These are phyloP conservation scores for Diplodia corticola DNA, from an alignment of 2,329 filamentous ascomycete genomes.

Conservation along the genomic window DNA sequence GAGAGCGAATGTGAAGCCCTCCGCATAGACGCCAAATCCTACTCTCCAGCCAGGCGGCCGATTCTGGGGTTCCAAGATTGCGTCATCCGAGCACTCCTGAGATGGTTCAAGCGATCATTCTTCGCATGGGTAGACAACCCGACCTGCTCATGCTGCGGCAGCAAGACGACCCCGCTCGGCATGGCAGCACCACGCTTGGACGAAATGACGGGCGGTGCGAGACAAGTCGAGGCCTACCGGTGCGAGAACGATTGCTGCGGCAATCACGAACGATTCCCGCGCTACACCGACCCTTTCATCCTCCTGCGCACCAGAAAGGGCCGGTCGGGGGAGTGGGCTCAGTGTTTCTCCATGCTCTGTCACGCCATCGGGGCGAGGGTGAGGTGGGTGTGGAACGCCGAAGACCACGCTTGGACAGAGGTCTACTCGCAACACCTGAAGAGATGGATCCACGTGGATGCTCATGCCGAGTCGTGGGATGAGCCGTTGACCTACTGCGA, in stretches of 20 bases:
- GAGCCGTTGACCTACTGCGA: conserved; percentile 88
- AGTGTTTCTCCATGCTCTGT: conserved; percentile 98
- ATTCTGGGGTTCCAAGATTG: conserved; percentile 99
- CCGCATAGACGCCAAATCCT: conserved; percentile 81
- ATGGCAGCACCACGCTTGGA: conserved; percentile 83
- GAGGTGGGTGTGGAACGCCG: conserved; percentile 96
- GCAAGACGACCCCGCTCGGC: conserved; percentile 78
- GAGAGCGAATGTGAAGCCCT: conserved; percentile 89
- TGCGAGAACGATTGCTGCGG: conserved; percentile 77
- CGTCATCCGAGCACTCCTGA: conserved; percentile 82
- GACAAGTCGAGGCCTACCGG: conserved; percentile 83
- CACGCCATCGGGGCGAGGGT: conserved; percentile 87
- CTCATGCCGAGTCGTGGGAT: conserved; percentile 93
- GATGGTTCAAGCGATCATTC: conserved; percentile 94
- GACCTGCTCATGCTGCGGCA: conserved; percentile 75
- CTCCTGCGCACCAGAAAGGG: conserved; percentile 82
- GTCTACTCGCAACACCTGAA: conserved; percentile 92
- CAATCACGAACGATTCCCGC: conserved; percentile 82
- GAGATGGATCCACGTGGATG: conserved; percentile 93
- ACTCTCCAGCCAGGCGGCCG: conserved; percentile 76
- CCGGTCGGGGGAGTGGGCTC: conserved; percentile 92
- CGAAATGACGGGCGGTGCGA: conserved; percentile 83
- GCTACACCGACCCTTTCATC: conserved; percentile 94
- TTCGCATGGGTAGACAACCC: conserved; percentile 98
- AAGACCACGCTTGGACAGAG: conserved; percentile 97